Base-by-base conservation (phyloP, 1,139 yeast species). In the Wickerhamomyces sp. region DNA sequence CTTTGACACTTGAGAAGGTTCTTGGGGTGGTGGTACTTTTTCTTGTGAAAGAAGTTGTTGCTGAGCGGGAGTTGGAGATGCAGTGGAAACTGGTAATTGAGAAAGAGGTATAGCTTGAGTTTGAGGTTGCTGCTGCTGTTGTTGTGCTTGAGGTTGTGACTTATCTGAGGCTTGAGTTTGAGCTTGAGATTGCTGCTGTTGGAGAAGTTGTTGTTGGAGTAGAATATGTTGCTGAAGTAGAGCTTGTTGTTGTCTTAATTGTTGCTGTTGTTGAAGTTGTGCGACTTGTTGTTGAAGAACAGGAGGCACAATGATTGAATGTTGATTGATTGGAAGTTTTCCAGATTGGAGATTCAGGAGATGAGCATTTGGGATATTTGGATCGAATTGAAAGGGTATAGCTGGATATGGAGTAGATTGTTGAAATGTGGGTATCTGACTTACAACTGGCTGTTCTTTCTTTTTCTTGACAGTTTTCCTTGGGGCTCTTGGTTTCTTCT, bases 401-500 rank as follows among this genome's bases (percentile, higher is more conserved):
- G 48, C 45, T 3, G 51, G 53, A 17, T 48, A 48, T 14, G 46
- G 46, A 6, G 47, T 43, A 13, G 47, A 45, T 26, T 51, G 49
- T 30, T 46, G 46, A 29, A 47, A 51, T 29, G 43, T 49, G 3
- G 55, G 53, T 12, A 49, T 47, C 21, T 49, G 55, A 28, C 47
- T 44, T n/a, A 49, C 52, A 6, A 34, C 19, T 3, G 49, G 48
- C 17, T 45, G 42, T 14, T 47, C 51, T 21, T 52, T 51, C 45
- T 48, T 52, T 49, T 52, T 54, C 46, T 49, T 52, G 10, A 48
- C 28, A 8, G 49, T 38, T 43, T 51, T 52, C 21, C 47, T 48
- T 26, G 56, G 54, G 9, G 50, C 51, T 31, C 46, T 50, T 35
- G 56, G 50, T 32, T 54, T 55, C 45, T 49, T 53, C 32, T 52